Percentiles rank a stretch among this genome's conserved stretches.
Conservation (phyloP, 305 asterid genomes). For the Ruellia speciosa region DNA sequence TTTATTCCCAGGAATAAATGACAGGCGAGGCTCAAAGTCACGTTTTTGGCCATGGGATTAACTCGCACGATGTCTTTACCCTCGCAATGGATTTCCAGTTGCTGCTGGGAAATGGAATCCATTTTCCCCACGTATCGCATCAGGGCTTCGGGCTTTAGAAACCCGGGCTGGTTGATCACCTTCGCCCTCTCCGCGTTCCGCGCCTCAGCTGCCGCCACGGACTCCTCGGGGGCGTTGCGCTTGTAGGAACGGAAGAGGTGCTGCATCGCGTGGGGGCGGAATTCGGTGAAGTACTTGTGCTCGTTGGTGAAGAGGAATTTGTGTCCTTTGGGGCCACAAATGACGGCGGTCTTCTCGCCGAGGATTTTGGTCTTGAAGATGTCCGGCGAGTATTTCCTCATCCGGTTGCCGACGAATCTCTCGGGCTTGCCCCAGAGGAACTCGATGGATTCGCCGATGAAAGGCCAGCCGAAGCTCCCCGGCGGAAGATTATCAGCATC, state of each 20-base stretch:
- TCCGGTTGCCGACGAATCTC: neutral
- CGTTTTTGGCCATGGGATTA: conserved; percentile 25
- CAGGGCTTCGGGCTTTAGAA: conserved; percentile 38
- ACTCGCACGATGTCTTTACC: conserved; percentile 25
- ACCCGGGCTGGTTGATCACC: conserved; percentile 35
- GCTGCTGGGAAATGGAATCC: conserved; percentile 23
- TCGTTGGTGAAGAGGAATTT: conserved; percentile 44
- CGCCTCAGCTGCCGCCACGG: neutral
- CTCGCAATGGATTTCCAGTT: conserved; percentile 23
- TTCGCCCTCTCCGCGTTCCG: conserved; percentile 16
- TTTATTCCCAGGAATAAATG: conserved; percentile 30
- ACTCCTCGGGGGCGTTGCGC: conserved; percentile 7
- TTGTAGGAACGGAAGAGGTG: conserved; percentile 35
- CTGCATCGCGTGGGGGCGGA: conserved; percentile 39
- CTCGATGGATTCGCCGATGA: neutral
- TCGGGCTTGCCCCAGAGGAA: neutral
- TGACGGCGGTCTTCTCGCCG: conserved; percentile 42
- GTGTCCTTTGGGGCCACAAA: conserved; percentile 44
- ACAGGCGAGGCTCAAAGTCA: conserved; percentile 33
- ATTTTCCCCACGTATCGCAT: conserved; percentile 30
- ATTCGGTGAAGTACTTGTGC: conserved; percentile 34
- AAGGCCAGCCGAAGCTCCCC: neutral
- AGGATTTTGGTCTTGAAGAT: conserved; percentile 37
- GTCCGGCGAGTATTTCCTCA: neutral
- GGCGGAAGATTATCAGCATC: conserved; percentile 28